These are phyloP conservation scores for Dipteronia sinensis DNA, from an alignment of 345 rosid species.

Conservation along the genomic window DNA sequence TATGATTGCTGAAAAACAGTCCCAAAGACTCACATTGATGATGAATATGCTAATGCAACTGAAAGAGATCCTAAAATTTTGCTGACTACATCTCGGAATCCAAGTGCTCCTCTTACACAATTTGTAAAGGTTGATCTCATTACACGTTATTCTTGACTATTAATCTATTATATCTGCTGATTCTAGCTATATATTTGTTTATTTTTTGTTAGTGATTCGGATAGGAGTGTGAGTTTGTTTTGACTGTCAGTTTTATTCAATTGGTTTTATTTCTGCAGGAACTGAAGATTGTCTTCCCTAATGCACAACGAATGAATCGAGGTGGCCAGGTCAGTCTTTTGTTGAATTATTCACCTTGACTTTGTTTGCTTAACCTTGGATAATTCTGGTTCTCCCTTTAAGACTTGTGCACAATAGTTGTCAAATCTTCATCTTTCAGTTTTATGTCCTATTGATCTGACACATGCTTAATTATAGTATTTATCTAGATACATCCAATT, in stretches of 20 bases:
- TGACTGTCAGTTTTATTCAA: conserved; percentile 7
- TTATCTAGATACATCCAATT: neutral
- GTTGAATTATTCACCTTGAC: conserved; percentile 4
- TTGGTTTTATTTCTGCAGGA: conserved; percentile 51
- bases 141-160: neutral
- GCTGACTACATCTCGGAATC: conserved; percentile 85
- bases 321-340: conserved; percentile 72
- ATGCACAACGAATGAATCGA: conserved; percentile 76
- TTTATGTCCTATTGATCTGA: neutral
- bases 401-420: neutral
- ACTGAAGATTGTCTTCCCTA: conserved; percentile 80
- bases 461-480: neutral
- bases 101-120: conserved; percentile 78
- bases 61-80: conserved; percentile 76
- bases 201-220: neutral
- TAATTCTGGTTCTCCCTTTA: neutral
- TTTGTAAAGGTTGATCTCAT: conserved; percentile 64
- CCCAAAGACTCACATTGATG: conserved; percentile 78
- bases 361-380: neutral
- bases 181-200: neutral
- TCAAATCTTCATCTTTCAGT: neutral
- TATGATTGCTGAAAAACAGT: conserved; percentile 42
- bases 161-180: neutral
- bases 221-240: neutral
- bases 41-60: conserved; percentile 79